Base-by-base conservation (phyloP, 78 protist genomes). In the Isochrysis galbana region DNA sequence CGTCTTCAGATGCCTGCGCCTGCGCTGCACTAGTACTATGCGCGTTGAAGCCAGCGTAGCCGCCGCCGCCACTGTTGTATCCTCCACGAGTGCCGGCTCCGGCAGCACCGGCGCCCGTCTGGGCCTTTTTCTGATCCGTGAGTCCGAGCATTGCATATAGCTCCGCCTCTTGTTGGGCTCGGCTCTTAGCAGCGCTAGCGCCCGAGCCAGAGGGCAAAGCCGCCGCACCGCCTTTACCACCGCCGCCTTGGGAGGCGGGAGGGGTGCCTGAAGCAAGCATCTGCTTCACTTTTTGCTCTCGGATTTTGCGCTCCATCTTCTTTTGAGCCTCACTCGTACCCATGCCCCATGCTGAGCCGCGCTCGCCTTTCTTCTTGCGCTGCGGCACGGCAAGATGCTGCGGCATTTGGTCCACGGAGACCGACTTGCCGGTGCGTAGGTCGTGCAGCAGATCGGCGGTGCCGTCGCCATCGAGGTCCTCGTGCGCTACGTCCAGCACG, bases 401-500 rank as follows among this genome's bases (percentile, higher is more conserved):
- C 86, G 86, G 42, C 23, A 77, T 4, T n/a, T 77, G 47, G 25
- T 34, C 39, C 80, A 26, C 19, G 23, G 2, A 1, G 41, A 4
- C 19, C 41, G 2, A 26, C 80, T 70, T 26, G 80, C 80, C 80
- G 11, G 80, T 70, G 44, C 88, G 36, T 54, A 44, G 11, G 38
- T 80, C 88, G 88, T 80, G 88, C 7, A 41, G n/a, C 39, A 80
- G 11, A 54, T 80, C 88, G 21, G 39, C 47, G 21, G 1, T 25
- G 55, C 88, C 88, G 51, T 80, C 88, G 55, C 88, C 88, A 54
- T 80, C 88, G n/a, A 44, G 21, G 88, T 80, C 88, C 88, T 78
- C 54, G 36, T 39, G 51, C n/a, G 54, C 46, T 48, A 74, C 45
- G 46, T 74, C 84, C n/a, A 74, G 44, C 22, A 39, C 46, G 45